A percentile compares a stretch with the other conserved stretches of the same genome.
These are phyloP conservation scores for Blastomyces gilchristii DNA, from an alignment of 2,329 filamentous ascomycete genomes.

Conservation along the genomic window DNA sequence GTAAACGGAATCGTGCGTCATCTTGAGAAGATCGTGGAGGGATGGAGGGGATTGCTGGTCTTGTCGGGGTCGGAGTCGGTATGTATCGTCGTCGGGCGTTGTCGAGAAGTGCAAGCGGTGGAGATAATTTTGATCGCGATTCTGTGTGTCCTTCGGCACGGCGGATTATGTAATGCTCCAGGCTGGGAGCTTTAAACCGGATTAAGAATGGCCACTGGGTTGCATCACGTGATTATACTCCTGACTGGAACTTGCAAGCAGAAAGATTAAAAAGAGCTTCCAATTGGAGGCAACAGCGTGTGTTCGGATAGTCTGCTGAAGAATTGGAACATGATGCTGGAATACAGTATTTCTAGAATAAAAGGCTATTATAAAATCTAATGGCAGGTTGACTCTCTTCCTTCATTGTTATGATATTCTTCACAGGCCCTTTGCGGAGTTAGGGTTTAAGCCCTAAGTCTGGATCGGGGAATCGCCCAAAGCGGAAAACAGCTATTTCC, in stretches of 20 bases:
- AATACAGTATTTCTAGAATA: background rate
- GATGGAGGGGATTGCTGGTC: conserved; percentile 20
- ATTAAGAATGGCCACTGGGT: background rate
- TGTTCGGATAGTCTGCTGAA: background rate
- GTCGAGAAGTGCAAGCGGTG: background rate
- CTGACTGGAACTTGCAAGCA: too few species aligned
- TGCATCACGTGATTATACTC: background rate
- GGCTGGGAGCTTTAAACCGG: background rate
- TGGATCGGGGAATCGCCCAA: background rate
- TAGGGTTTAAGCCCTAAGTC: conserved; percentile 2
- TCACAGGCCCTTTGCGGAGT: background rate
- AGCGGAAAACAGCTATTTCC: background rate
- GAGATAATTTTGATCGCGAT: background rate
- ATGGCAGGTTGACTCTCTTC: too few species aligned
- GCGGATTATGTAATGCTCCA: background rate
- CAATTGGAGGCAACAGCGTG: background rate
- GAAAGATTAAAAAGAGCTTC: too few species aligned
- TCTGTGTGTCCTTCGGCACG: conserved; percentile 4
- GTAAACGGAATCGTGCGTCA: conserved; percentile 96
- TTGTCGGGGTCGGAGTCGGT: background rate
- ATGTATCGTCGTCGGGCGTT: conserved; percentile 24
- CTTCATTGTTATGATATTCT: background rate
- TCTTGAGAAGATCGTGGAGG: conserved; percentile 43
- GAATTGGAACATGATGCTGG: background rate
- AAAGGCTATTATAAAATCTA: background rate